These are phyloP conservation scores for Auriscalpium orientale DNA, from an alignment of 768 basidiomycete species.

Conservation along the genomic window DNA sequence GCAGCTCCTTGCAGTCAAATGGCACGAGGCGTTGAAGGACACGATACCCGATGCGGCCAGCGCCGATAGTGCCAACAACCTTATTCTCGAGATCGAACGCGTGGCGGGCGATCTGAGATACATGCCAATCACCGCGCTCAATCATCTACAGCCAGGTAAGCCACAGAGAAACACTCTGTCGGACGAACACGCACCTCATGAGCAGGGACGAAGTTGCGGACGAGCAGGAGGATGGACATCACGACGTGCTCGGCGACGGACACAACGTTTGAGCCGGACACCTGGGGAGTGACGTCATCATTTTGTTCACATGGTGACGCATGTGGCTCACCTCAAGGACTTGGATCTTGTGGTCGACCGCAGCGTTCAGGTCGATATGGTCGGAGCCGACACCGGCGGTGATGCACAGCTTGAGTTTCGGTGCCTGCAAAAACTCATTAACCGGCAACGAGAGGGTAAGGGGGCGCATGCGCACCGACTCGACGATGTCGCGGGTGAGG, in stretches of 20 bases:
- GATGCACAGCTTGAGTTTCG: conserved; percentile 83
- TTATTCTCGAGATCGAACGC: conserved; percentile 88
- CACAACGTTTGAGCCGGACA: conserved; percentile 84
- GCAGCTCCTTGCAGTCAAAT: conserved; percentile 83
- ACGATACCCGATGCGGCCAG: conserved; percentile 71
- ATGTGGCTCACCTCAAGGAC: conserved; percentile 51
- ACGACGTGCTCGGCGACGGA: conserved; percentile 89
- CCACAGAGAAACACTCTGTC: background rate
- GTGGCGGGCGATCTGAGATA: conserved; percentile 73
- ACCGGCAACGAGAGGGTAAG: conserved; percentile 3
- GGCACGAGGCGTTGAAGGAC: conserved; percentile 56
- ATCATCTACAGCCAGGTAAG: conserved; percentile 49
- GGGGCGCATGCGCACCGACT: conserved; percentile 39
- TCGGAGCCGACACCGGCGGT: conserved; percentile 91
- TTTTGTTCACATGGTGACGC: background rate
- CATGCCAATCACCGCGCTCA: conserved; percentile 80
- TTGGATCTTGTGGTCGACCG: conserved; percentile 71
- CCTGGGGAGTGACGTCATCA: conserved; percentile 26
- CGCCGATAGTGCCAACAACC: conserved; percentile 84
- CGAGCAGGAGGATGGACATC: conserved; percentile 85
- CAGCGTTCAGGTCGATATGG: conserved; percentile 85
- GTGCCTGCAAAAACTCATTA: conserved; percentile 42
- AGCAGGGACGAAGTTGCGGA: conserved; percentile 83
- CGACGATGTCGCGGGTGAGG: conserved; percentile 63
- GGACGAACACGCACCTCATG: conserved; percentile 51